These are phyloP conservation scores for Cercospora sojina DNA, from an alignment of 2,329 filamentous ascomycete genomes.

Conservation along the genomic window DNA sequence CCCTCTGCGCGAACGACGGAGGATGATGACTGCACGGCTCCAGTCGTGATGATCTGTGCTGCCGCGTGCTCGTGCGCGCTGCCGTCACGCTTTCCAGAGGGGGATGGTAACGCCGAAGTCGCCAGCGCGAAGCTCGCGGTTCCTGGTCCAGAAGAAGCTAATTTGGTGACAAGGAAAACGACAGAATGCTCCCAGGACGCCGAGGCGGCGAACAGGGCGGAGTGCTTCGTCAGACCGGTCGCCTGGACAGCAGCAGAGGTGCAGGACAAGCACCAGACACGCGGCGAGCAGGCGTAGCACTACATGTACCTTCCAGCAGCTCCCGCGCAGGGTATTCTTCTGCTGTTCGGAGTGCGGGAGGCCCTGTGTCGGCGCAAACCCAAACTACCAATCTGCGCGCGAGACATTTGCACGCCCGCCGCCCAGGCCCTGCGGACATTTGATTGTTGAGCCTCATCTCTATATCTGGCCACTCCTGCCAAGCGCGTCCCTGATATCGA, in stretches of 20 bases:
- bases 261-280: background rate
- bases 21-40: background rate
- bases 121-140: background rate
- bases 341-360: background rate
- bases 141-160: conserved; percentile 3
- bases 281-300: background rate
- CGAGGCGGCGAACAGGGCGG: background rate
- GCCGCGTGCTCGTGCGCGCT: conserved; percentile 1
- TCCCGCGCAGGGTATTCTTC: background rate
- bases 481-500: background rate
- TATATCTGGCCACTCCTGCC: conserved; percentile 1
- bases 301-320: background rate
- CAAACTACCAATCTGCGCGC: background rate
- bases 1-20: background rate
- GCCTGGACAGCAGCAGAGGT: background rate
- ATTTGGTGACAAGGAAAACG: background rate
- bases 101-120: conserved; percentile 2
- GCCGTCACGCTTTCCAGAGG: background rate
- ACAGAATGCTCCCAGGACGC: background rate
- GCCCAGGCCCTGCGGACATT: background rate
- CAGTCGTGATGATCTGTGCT: background rate
- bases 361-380: background rate
- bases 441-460: conserved; percentile 1
- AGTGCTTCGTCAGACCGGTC: background rate
- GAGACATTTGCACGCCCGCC: conserved; percentile 3